A percentile compares a stretch with the other conserved stretches of the same genome.
phyloP scores from a whole-genome alignment of 306 rosid genomes.

The Quercus glauca region DNA sequence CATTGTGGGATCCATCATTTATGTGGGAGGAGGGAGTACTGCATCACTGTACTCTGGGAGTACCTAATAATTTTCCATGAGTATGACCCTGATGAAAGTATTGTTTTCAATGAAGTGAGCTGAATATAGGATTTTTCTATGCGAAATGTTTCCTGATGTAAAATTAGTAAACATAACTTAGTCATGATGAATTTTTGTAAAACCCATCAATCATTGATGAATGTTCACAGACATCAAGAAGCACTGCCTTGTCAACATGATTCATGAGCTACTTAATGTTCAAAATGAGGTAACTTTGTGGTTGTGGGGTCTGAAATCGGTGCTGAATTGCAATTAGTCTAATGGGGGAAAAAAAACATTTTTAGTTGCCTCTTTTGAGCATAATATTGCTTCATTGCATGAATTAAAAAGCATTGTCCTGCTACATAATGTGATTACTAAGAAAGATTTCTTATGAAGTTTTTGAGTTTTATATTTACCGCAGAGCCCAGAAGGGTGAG shows the following conservation, averaged over 20 bases:
- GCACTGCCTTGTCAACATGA: background rate
- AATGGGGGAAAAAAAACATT: background rate
- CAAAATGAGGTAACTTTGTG: background rate
- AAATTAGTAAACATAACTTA: background rate
- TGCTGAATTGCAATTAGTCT: no score
- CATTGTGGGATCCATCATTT: no score
- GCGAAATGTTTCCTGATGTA: background rate
- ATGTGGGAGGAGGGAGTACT: no score
- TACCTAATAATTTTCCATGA: no score
- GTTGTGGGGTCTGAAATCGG: background rate
- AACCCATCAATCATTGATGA: background rate
- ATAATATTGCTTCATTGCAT: background rate
- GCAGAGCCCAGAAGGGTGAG: constrained; percentile 61
- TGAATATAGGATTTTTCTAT: background rate
- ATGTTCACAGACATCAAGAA: background rate
- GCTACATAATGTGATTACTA: background rate
- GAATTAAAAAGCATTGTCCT: background rate
- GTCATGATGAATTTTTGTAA: background rate
- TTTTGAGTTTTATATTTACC: constrained; percentile 3
- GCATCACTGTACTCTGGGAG: rapidly evolving
- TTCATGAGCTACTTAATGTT: background rate
- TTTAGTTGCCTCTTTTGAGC: background rate
- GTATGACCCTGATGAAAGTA: background rate
- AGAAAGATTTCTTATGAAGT: background rate
- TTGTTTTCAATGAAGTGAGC: background rate